phyloP scores from a whole-genome alignment of 331 rosid genomes.

The Ulmus americana region DNA sequence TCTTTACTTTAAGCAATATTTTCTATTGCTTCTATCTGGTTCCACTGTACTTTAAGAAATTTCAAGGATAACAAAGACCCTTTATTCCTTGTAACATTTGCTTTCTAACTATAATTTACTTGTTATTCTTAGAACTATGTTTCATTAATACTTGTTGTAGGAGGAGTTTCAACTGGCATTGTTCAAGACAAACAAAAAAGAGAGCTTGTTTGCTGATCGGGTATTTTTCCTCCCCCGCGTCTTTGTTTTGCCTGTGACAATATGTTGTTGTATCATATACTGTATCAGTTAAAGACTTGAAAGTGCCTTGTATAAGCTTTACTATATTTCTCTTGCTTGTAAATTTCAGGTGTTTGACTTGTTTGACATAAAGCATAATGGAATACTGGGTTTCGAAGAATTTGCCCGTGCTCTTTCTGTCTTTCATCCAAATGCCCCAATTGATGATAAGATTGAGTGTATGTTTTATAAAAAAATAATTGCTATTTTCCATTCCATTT shows the following conservation, averaged over 20 bases:
- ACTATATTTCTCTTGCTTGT: constrained; percentile 12
- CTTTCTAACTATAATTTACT: neutral
- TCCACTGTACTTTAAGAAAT: neutral
- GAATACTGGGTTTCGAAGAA: constrained; percentile 93
- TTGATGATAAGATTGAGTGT: constrained; percentile 92
- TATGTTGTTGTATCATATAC: constrained; percentile 11
- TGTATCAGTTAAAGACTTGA: neutral
- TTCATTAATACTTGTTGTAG: constrained; percentile 35
- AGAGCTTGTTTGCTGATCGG: constrained; percentile 93
- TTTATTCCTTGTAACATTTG: neutral
- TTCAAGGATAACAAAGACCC: too few relatives aligned
- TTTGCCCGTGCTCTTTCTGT: constrained; percentile 93
- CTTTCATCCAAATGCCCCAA: constrained; percentile 95
- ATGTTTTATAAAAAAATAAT: constrained; percentile 28
- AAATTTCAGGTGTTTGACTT: constrained; percentile 74
- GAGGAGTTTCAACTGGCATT: constrained; percentile 96
- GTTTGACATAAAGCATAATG: constrained; percentile 94
- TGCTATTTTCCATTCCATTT: neutral
- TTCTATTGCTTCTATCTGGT: neutral
- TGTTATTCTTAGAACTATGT: neutral
- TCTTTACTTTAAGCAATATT: constrained; percentile 19
- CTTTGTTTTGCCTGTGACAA: constrained; percentile 9
- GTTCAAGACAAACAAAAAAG: constrained; percentile 93
- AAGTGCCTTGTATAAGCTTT: constrained; percentile 18
- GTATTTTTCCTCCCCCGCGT: constrained; percentile 32